Conservation (phyloP, 2,329 filamentous ascomycete genomes). For the Alternaria postmessia region DNA sequence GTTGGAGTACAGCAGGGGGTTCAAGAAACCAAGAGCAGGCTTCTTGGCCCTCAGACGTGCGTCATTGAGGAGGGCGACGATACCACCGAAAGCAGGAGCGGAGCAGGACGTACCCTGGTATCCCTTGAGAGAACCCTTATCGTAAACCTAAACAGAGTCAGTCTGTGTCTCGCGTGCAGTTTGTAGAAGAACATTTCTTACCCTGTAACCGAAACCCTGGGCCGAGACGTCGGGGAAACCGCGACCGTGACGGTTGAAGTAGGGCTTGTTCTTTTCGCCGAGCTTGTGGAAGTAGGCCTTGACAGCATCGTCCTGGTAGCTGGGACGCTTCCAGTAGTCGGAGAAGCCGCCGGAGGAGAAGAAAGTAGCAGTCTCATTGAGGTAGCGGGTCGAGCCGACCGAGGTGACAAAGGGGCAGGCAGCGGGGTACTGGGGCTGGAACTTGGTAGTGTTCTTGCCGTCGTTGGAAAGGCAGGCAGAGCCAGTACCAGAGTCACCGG, state of each 20-base stretch:
- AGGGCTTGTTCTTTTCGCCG: constrained; percentile 54
- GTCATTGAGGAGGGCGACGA: constrained; percentile 70
- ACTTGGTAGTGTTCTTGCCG: constrained; percentile 62
- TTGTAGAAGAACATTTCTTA: neutral
- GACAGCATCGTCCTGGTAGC: constrained; percentile 58
- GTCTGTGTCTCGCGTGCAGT: too few species aligned
- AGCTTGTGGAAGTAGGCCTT: constrained; percentile 55
- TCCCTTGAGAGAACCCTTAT: constrained; percentile 51
- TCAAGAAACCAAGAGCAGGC: constrained; percentile 64
- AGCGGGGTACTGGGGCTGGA: constrained; percentile 70
- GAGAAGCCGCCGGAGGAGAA: constrained; percentile 62
- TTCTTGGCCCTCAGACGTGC: constrained; percentile 61
- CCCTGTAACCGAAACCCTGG: constrained; percentile 54
- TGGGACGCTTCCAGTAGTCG: constrained; percentile 57
- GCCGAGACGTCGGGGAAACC: constrained; percentile 70
- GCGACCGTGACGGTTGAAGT: constrained; percentile 63
- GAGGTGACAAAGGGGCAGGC: constrained; percentile 73
- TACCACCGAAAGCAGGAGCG: constrained; percentile 64
- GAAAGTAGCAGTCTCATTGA: constrained; percentile 54
- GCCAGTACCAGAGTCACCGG: constrained; percentile 68
- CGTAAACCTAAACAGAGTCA: constrained; percentile 36
- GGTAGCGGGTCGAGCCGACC: constrained; percentile 67
- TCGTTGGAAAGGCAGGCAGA: constrained; percentile 65
- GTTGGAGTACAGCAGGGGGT: constrained; percentile 64
- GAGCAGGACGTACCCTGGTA: constrained; percentile 59